Evolutionary conservation across 2,329 filamentous ascomycete genomes (phyloP).

Genomic region (Didymella sp.): DNA sequence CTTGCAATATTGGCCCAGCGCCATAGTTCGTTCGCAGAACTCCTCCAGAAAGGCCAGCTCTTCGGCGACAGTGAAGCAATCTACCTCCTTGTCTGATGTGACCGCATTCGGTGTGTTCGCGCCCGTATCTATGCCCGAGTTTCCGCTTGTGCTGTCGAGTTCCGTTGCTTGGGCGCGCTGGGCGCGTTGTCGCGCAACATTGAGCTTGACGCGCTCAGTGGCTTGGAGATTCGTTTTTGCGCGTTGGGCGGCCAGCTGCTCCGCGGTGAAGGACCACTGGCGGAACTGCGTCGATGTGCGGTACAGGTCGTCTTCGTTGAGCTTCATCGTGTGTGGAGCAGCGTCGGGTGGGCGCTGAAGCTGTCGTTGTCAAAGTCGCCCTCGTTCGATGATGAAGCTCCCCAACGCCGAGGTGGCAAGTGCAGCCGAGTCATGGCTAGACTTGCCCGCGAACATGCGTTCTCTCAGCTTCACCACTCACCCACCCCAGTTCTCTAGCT

Average conservation of each 20-base stretch:
- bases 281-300: conserved; percentile 87
- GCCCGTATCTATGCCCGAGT: conserved; percentile 44
- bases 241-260: conserved; percentile 74
- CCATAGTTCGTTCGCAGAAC: conserved; percentile 70
- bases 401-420: conserved; percentile 20
- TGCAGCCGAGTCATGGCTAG: conserved; percentile 25
- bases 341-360: conserved; percentile 15
- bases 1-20: conserved; percentile 65
- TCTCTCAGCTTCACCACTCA: not conserved
- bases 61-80: conserved; percentile 83
- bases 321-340: conserved; percentile 39
- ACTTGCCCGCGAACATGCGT: conserved; percentile 3
- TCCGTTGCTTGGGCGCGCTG: conserved; percentile 46
- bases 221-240: conserved; percentile 81
- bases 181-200: conserved; percentile 59
- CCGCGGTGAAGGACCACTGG: conserved; percentile 87
- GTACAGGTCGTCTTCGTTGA: conserved; percentile 93
- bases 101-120: conserved; percentile 36
- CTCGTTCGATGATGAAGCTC: conserved; percentile 5
- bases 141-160: conserved; percentile 29
- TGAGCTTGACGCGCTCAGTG: conserved; percentile 68
- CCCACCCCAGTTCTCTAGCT: not conserved
- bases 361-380: conserved; percentile 13
- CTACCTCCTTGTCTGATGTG: conserved; percentile 61
- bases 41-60: conserved; percentile 82